phyloP scores from a whole-genome alignment of 768 basidiomycete genomes.

The Daedaleopsis sinensis region DNA sequence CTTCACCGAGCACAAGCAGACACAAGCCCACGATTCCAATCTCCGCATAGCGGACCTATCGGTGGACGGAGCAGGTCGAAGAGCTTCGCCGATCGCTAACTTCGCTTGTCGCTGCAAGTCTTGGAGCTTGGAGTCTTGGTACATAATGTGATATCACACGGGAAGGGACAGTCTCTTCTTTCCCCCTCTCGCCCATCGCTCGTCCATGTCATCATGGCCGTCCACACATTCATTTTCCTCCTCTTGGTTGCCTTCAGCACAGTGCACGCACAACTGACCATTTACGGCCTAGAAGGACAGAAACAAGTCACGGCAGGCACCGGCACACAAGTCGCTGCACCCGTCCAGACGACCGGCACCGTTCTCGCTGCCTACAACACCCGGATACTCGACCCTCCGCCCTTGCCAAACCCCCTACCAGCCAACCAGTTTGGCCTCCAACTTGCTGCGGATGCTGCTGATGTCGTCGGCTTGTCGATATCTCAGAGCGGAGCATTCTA shows the following conservation, averaged over 20 bases:
- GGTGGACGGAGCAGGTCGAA: no score
- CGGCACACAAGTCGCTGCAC: constrained; percentile 32
- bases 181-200: neutral
- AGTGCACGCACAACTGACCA: constrained; percentile 20
- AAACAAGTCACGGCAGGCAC: constrained; percentile 9
- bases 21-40: no score
- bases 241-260: constrained; percentile 6
- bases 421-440: constrained; percentile 47
- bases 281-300: constrained; percentile 25
- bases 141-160: no score
- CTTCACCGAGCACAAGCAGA: no score
- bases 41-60: no score
- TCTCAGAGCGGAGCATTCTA: constrained; percentile 58
- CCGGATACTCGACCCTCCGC: constrained; percentile 50
- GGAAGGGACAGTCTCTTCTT: neutral
- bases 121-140: no score
- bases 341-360: constrained; percentile 36
- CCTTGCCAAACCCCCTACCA: constrained; percentile 48
- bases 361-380: constrained; percentile 55
- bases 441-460: constrained; percentile 30
- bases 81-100: no score
- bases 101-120: no score
- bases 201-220: neutral
- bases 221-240: neutral
- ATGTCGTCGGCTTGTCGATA: constrained; percentile 41